phyloP scores from a whole-genome alignment of 108 stramenopile species.

The Aurantiochytrium sp. region DNA sequence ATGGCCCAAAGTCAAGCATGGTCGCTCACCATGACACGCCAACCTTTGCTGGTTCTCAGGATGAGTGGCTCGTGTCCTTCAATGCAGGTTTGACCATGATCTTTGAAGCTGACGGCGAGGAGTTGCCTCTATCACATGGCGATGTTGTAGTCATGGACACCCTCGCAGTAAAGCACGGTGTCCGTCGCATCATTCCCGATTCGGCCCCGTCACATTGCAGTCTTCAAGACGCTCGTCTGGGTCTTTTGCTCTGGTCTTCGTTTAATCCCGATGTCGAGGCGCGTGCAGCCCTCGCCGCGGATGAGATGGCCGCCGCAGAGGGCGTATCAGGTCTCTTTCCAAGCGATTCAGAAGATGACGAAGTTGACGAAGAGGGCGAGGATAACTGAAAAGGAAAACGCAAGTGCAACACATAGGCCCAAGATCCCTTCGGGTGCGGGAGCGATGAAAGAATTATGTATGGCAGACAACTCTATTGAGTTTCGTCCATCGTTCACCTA shows the following conservation, averaged over 20 bases:
- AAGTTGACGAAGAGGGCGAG: not conserved
- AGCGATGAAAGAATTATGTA: too few species aligned
- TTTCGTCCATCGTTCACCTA: too few species aligned
- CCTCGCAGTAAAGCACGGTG: not conserved
- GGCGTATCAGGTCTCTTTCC: not conserved
- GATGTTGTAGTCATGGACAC: not conserved
- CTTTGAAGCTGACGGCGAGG: not conserved
- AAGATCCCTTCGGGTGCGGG: too few species aligned
- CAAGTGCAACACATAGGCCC: too few species aligned
- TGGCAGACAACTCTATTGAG: too few species aligned
- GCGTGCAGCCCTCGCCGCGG: not conserved
- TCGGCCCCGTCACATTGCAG: not conserved
- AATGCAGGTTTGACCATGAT: not conserved
- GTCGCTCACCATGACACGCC: not conserved
- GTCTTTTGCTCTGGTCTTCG: not conserved
- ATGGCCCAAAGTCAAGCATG: not conserved
- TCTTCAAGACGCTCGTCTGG: not conserved
- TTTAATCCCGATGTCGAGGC: not conserved
- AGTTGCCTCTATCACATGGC: not conserved
- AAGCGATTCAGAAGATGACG: not conserved
- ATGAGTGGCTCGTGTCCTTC: not conserved
- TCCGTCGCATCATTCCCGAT: not conserved
- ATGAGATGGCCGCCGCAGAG: not conserved
- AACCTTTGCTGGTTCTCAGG: not conserved
- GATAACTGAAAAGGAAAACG: too few species aligned